Evolutionary conservation across 164 flowering plant genomes (phyloP), one percentile per base, ranked within the genome.

Genomic region (Macadamia integrifolia): DNA sequence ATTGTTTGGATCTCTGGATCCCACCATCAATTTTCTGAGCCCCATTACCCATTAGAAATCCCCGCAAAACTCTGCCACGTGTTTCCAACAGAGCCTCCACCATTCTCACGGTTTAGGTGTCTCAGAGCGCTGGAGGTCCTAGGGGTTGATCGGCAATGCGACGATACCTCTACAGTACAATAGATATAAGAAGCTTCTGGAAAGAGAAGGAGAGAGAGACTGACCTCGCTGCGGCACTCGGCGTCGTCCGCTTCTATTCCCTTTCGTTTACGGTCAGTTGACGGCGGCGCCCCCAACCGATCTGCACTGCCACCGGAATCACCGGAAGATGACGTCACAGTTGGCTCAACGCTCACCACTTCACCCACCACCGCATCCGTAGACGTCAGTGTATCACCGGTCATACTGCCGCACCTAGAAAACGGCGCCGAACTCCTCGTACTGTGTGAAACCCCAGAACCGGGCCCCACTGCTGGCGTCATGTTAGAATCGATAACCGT

Each of bases 161-260:
- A 46, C 50, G 50, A 46, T 46, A 46, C 13, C 57, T 1, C 57
- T 0, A 14, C 2, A n/a, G 57, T n/a, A 53, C 6, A n/a, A 53
- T 53, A 53, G 57, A 53, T 53, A 4, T n/a, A 53, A 46, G 13
- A 1, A 46, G 1, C 9, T 1, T 46, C 9, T 3, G 0, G 50
- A 14, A 14, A 14, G 15, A 53, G 18, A 53, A n/a, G 14, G 6
- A 17, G 1, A n/a, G 3, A 29, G 28, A 58, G 8, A 69, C 80
- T 71, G 31, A 88, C 97, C 95, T 86, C 90, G 73, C 88, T 80
- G 49, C 76, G 84, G 60, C 79, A 75, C 35, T 92, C 92, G 15
- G 64, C 73, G 44, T 88, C 88, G 32, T 81, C 87, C 6, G 66
- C 61, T 68, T 83, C 88, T 69, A 78, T 70, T 0, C 72, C 88